Percentiles rank a stretch among this genome's conserved stretches.
Conservation (phyloP, 2,329 filamentous ascomycete genomes). For the Thielaviopsis ethacetica region DNA sequence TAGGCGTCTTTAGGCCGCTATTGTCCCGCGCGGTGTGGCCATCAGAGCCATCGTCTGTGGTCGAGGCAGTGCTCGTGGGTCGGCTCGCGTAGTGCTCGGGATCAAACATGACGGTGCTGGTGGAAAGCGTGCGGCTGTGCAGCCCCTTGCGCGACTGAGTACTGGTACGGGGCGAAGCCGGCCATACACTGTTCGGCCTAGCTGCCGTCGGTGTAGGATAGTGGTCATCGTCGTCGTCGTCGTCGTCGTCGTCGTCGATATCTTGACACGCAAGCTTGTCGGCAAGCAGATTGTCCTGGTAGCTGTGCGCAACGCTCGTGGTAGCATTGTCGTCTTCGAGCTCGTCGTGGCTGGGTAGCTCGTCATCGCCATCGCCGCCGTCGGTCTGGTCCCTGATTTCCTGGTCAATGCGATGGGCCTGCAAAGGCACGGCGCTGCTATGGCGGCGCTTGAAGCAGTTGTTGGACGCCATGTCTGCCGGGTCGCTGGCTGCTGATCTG, state of each 20-base stretch:
- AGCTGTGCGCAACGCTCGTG: slow-evolving; percentile 16
- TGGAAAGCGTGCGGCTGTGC: slow-evolving; percentile 62
- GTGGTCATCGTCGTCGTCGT: slow-evolving; percentile 31
- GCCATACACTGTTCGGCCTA: slow-evolving; percentile 23
- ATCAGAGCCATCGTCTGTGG: slow-evolving; percentile 3
- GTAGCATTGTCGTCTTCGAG: slow-evolving; percentile 37
- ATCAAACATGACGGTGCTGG: slow-evolving; percentile 71
- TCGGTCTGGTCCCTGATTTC: slow-evolving; percentile 51
- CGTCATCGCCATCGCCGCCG: slow-evolving; percentile 68
- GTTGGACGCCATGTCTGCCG: slow-evolving; percentile 44
- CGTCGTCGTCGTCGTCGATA: slow-evolving; percentile 15
- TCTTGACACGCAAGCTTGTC: slow-evolving; percentile 17
- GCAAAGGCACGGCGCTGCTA: slow-evolving; percentile 13
- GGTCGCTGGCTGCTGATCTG: slow-evolving; percentile 46
- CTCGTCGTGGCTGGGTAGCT: slow-evolving; percentile 69
- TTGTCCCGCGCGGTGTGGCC: slow-evolving; percentile 13
- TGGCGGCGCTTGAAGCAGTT: slow-evolving; percentile 21
- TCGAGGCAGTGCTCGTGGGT: slow-evolving; percentile 7
- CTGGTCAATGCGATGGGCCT: slow-evolving; percentile 26
- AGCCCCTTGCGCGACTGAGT: slow-evolving; percentile 22
- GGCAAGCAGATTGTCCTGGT: slow-evolving; percentile 10
- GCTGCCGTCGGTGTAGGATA: slow-evolving; percentile 35
- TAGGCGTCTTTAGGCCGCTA: slow-evolving; percentile 24
- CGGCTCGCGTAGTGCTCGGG: slow-evolving; percentile 34
- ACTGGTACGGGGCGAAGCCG: slow-evolving; percentile 15